A percentile compares a stretch with the other conserved stretches of the same genome.
Conservation (phyloP, 768 basidiomycete species). For the Coprinopsis cinerea region DNA sequence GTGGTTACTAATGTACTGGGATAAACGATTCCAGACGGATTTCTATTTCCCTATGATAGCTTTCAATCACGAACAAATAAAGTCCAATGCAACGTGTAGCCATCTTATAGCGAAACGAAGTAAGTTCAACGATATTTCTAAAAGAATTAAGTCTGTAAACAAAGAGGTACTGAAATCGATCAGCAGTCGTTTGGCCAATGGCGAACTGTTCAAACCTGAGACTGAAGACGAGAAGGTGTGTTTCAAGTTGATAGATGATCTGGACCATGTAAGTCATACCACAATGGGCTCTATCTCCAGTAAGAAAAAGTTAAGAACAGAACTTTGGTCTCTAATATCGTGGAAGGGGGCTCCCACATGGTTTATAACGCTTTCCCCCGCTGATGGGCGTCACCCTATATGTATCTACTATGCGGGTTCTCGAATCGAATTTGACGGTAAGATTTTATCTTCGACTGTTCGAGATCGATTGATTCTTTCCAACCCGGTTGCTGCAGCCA, state of each 20-base stretch:
- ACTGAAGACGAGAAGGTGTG: slow-evolving; percentile 16
- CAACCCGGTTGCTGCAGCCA: neutral
- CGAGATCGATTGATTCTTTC: slow-evolving; percentile 3
- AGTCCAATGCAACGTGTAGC: slow-evolving; percentile 18
- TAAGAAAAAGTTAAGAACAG: slow-evolving; percentile 22
- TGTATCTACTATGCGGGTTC: slow-evolving; percentile 28
- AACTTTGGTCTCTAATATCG: slow-evolving; percentile 15
- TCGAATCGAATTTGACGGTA: slow-evolving; percentile 18
- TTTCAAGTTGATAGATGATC: slow-evolving; percentile 15
- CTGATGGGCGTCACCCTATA: slow-evolving; percentile 27
- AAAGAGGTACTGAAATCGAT: slow-evolving; percentile 16
- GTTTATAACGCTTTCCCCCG: slow-evolving; percentile 33
- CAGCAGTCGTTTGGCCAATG: slow-evolving; percentile 11
- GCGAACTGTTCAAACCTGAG: slow-evolving; percentile 8
- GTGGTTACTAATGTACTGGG: slow-evolving; percentile 24
- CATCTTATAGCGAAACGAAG: slow-evolving; percentile 21
- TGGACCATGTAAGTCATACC: slow-evolving; percentile 15
- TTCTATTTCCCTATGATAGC: slow-evolving; percentile 33
- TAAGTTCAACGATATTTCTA: slow-evolving; percentile 21
- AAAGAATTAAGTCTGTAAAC: slow-evolving; percentile 19
- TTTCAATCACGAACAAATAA: slow-evolving; percentile 35
- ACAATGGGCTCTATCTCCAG: slow-evolving; percentile 19
- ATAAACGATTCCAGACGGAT: too few relatives aligned
- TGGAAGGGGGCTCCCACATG: slow-evolving; percentile 24
- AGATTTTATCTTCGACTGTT: slow-evolving; percentile 5